These are phyloP conservation scores for Metschnikowia hibisci DNA, from an alignment of 805 yeast genomes.

Conservation along the genomic window DNA sequence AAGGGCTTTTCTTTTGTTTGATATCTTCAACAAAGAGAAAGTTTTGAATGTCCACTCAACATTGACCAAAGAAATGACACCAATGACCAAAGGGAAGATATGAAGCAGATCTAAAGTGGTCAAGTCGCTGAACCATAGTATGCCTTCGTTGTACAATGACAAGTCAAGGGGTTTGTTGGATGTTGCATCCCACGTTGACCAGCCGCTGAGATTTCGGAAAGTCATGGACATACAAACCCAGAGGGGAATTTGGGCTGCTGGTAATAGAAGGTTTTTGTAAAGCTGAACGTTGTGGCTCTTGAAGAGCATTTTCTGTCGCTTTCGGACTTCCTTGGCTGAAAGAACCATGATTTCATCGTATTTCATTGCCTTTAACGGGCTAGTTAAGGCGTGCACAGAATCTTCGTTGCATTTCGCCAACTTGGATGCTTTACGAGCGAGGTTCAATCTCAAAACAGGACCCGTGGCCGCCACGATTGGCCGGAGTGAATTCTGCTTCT, in stretches of 20 bases:
- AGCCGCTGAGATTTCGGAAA: constrained; percentile 72
- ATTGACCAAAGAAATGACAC: constrained; percentile 67
- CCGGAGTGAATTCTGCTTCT: constrained; percentile 64
- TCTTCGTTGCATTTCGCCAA: constrained; percentile 25
- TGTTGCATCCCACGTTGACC: constrained; percentile 44
- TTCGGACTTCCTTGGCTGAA: constrained; percentile 72
- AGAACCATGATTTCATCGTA: constrained; percentile 76
- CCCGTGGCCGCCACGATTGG: constrained; percentile 72
- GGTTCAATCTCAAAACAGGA: constrained; percentile 63
- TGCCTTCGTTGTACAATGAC: constrained; percentile 48
- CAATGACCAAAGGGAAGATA: constrained; percentile 66
- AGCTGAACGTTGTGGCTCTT: constrained; percentile 62
- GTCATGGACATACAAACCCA: constrained; percentile 80
- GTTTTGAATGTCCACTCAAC: constrained; percentile 78
- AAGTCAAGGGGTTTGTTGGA: constrained; percentile 48
- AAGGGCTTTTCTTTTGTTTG: constrained; percentile 38
- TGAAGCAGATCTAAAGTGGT: constrained; percentile 58
- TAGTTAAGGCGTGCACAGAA: constrained; percentile 22
- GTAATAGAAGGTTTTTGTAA: constrained; percentile 76
- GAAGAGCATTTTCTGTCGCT: constrained; percentile 70
- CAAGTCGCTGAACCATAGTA: constrained; percentile 60
- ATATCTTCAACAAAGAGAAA: constrained; percentile 44
- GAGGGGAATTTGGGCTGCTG: constrained; percentile 79
- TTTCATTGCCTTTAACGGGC: constrained; percentile 45
- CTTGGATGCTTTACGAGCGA: constrained; percentile 46